Conservation (phyloP, 352 stramenopile species). For the Phytopythium helicoides region DNA sequence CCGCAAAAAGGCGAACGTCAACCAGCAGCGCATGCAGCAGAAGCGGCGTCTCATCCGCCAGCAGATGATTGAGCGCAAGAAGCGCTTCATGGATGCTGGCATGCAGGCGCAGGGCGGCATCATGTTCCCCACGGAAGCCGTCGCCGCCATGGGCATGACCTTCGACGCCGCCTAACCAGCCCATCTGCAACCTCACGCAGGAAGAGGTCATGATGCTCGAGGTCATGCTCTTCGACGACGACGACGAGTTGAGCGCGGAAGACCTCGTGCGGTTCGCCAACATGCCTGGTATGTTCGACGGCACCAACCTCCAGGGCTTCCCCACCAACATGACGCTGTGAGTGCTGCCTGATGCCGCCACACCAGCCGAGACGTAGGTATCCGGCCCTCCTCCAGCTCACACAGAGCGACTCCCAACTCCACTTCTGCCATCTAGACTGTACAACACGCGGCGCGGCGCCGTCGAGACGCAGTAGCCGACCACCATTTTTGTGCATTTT, state of each 20-base stretch:
- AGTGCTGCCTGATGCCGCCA: background rate
- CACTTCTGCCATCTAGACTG: slow-evolving; percentile 39
- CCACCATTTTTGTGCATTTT: too few species aligned
- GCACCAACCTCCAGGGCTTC: slow-evolving; percentile 6
- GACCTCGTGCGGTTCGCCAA: slow-evolving; percentile 5
- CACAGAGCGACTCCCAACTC: slow-evolving; percentile 1
- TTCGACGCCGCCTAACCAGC: slow-evolving; percentile 26
- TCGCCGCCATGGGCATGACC: slow-evolving; percentile 14
- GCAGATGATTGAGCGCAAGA: slow-evolving; percentile 51
- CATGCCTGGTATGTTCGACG: background rate
- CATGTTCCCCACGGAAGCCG: slow-evolving; percentile 5
- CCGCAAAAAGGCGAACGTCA: slow-evolving; percentile 41
- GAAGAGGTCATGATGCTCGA: slow-evolving; percentile 46
- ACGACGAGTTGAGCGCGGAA: slow-evolving; percentile 21
- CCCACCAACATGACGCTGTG: slow-evolving; percentile 28
- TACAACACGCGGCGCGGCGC: slow-evolving; percentile 19
- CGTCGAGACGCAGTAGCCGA: background rate
- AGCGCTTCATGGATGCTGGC: slow-evolving; percentile 39
- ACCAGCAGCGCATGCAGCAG: slow-evolving; percentile 29
- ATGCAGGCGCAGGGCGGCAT: slow-evolving; percentile 15
- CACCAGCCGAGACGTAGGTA: slow-evolving; percentile 4
- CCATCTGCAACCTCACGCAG: slow-evolving; percentile 39
- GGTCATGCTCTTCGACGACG: slow-evolving; percentile 41
- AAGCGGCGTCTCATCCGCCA: slow-evolving; percentile 42
- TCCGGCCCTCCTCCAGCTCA: background rate